Evolutionary conservation across 2,329 filamentous ascomycete species (phyloP).

Genomic region (Lachnellula occidentalis): DNA sequence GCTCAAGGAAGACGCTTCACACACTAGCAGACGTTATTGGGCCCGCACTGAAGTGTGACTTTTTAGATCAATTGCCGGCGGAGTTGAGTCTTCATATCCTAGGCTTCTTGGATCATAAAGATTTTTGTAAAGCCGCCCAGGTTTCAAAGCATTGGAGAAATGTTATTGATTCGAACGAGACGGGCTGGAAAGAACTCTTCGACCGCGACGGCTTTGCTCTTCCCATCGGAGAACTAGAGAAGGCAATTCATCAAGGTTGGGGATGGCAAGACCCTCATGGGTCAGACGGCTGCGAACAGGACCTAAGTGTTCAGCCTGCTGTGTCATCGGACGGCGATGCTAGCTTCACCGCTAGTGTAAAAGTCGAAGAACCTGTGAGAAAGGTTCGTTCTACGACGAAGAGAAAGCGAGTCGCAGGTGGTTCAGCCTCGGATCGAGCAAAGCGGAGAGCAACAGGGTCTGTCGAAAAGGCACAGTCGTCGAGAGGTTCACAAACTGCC

Average conservation of each 20-base stretch:
- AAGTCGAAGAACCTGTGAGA: conserved; percentile 16
- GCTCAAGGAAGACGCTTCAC: conserved; percentile 80
- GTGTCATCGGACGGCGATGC: conserved; percentile 50
- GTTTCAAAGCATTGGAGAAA: conserved; percentile 93
- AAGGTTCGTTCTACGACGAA: conserved; percentile 27
- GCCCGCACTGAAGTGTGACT: conserved; percentile 90
- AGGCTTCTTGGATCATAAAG: conserved; percentile 76
- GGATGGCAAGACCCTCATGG: conserved; percentile 90
- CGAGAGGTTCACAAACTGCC: conserved; percentile 17
- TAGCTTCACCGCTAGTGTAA: conserved; percentile 4
- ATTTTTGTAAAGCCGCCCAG: conserved; percentile 83
- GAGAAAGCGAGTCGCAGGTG: conserved; percentile 27
- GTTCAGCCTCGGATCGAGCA: conserved; percentile 20
- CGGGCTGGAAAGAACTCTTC: conserved; percentile 89
- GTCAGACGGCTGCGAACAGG: conserved; percentile 69
- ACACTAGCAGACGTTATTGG: conserved; percentile 89
- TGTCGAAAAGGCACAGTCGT: conserved; percentile 22
- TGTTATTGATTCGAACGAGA: conserved; percentile 87
- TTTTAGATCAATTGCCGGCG: conserved; percentile 73
- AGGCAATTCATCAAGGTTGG: conserved; percentile 88
- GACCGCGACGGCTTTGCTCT: conserved; percentile 77
- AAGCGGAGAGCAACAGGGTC: conserved; percentile 28
- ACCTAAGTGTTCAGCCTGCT: conserved; percentile 55
- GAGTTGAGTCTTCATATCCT: conserved; percentile 87
- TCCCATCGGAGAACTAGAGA: conserved; percentile 74